Percentiles rank a stretch among this genome's conserved stretches.
Evolutionary conservation across 2,329 filamentous ascomycete species (phyloP).

Genomic region (Penicillium sp.): DNA sequence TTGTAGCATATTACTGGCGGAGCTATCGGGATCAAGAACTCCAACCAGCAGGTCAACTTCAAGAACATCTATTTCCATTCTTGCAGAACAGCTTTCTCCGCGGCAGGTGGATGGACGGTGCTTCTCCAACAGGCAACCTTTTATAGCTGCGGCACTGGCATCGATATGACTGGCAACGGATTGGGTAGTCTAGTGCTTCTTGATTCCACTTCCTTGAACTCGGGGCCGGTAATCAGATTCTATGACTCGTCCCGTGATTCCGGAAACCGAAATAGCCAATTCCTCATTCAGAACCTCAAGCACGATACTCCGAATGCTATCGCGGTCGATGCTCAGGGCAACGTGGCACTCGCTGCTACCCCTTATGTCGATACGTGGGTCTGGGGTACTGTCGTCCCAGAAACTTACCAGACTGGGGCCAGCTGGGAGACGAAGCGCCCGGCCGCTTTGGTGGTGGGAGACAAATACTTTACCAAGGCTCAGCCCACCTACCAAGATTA

Average conservation of each 20-base stretch:
- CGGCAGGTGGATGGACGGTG: slow-evolving; percentile 32
- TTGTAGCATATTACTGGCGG: slow-evolving; percentile 26
- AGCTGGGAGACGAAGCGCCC: slow-evolving; percentile 33
- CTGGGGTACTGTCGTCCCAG: slow-evolving; percentile 31
- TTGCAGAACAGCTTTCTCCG: slow-evolving; percentile 52
- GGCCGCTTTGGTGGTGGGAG: slow-evolving; percentile 30
- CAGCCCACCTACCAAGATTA: slow-evolving; percentile 48
- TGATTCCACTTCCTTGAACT: slow-evolving; percentile 26
- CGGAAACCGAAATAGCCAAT: slow-evolving; percentile 26
- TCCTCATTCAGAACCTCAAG: slow-evolving; percentile 27
- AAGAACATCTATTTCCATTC: slow-evolving; percentile 58
- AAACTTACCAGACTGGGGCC: slow-evolving; percentile 31
- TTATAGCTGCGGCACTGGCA: slow-evolving; percentile 26
- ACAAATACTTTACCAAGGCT: slow-evolving; percentile 42
- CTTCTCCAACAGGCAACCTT: slow-evolving; percentile 29
- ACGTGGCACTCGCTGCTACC: slow-evolving; percentile 14
- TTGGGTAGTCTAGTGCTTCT: slow-evolving; percentile 29
- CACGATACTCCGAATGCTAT: slow-evolving; percentile 27
- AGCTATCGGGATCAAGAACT: slow-evolving; percentile 28
- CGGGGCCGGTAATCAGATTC: slow-evolving; percentile 25
- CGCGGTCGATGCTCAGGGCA: slow-evolving; percentile 26
- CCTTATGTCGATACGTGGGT: slow-evolving; percentile 32
- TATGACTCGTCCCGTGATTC: slow-evolving; percentile 31
- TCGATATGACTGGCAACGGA: slow-evolving; percentile 28
- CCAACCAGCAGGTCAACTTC: slow-evolving; percentile 34